Conservation (phyloP, 2,329 filamentous ascomycete genomes). For the Tolypocladium cylindrosporum region DNA sequence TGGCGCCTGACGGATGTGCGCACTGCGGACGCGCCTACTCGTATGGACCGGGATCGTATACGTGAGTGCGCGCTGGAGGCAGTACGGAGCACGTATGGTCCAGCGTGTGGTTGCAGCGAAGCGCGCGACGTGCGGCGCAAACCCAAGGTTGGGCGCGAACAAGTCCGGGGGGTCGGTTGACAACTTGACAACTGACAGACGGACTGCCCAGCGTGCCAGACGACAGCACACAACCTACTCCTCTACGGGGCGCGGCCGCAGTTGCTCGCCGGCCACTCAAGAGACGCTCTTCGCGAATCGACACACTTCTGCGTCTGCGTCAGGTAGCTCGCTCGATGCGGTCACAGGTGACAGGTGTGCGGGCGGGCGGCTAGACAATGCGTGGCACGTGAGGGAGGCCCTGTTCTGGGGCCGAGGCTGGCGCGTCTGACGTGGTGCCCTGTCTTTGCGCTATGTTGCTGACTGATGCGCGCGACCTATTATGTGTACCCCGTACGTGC, state of each 20-base stretch:
- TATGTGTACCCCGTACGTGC: not conserved
- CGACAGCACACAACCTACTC: not conserved
- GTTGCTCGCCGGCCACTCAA: not conserved
- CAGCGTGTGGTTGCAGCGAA: not conserved
- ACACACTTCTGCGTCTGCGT: not conserved
- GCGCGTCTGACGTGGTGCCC: not conserved
- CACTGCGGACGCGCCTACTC: not conserved
- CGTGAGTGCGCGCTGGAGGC: not conserved
- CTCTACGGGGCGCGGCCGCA: not conserved
- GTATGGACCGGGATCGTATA: not conserved
- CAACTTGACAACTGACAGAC: not conserved
- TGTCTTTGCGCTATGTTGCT: not conserved
- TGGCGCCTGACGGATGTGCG: not conserved
- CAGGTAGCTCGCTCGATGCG: not conserved
- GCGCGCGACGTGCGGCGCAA: not conserved
- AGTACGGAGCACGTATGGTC: not conserved
- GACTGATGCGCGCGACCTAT: not conserved
- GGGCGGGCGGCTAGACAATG: not conserved
- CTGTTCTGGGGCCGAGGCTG: not conserved
- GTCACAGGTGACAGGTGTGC: not conserved
- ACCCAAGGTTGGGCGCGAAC: not conserved
- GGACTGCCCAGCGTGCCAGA: not conserved
- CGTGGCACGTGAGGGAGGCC: slow-evolving; percentile 1
- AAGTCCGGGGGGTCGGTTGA: not conserved
- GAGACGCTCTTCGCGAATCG: not conserved